Base-by-base conservation (phyloP, 2,329 filamentous ascomycete species). In the Pseudogymnoascus sp. region DNA sequence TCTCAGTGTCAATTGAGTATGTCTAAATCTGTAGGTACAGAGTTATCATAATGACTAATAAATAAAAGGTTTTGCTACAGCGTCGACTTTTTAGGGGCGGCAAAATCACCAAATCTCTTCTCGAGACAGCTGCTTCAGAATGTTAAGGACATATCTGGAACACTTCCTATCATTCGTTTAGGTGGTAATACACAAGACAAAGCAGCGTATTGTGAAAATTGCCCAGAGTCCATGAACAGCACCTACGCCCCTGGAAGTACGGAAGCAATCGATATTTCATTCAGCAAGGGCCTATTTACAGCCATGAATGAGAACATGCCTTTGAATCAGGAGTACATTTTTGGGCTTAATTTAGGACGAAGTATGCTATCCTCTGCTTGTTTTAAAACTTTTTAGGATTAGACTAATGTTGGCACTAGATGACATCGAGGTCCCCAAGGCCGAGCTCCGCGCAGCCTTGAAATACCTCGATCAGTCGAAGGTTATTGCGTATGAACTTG, bases 141-240 rank as follows among this genome's bases (percentile, higher is more conserved):
- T 51, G 16, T 62, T 1, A 18, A 21, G 10, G 60, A 62, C 12
- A 23, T 39, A 23, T 39, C 60, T 4, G 60, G 60, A 14, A 7
- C 29, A 8, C 60, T 37, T n/a, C 37, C 60, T 6, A 37, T 23
- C 11, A 45, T 62, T 7, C 39, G 60, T 37, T 11, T 62, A 14
- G 60, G 60, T 62, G 60, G 60, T 23, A 45, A 62, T 14, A 62
- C 60, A 21, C 34, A 62, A 37, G 60, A 62, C 29, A 21, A 21
- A 21, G 39, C 29, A 5, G 40, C 18, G 21, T 37, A 39, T 11
- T 62, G 39, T 31, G 60, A 62, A 45, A 14, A 37, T 16, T 62
- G 34, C 18, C 16, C 34, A 4, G 18, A 62, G 16, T 45, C 29
- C 23, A 23, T 39, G n/a, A 26, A 45, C 2, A 37, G 18, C 11